These are phyloP conservation scores for Geotrichum fermentans DNA, from an alignment of 1,139 yeast species.

Conservation along the genomic window DNA sequence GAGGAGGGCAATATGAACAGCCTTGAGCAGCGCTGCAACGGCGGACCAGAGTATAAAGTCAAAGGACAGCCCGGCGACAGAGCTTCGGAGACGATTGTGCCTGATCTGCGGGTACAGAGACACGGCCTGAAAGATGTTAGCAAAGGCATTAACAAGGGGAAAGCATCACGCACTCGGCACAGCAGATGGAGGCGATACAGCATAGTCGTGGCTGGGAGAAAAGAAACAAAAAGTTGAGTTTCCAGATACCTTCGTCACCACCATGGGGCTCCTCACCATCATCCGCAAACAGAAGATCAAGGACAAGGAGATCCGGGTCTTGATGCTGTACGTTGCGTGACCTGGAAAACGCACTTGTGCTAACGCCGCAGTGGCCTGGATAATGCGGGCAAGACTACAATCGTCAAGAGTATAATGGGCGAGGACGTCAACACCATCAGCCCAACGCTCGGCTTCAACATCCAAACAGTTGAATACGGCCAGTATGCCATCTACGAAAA, in stretches of 20 bases:
- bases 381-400: slow-evolving; percentile 82
- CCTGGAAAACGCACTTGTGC: not conserved
- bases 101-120: slow-evolving; percentile 19
- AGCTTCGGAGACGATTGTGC: slow-evolving; percentile 17
- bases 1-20: slow-evolving; percentile 16
- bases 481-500: slow-evolving; percentile 23
- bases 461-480: slow-evolving; percentile 43
- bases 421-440: slow-evolving; percentile 45
- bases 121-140: slow-evolving; percentile 2
- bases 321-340: slow-evolving; percentile 48
- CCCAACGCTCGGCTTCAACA: slow-evolving; percentile 65
- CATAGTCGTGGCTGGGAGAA: not conserved
- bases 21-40: slow-evolving; percentile 13
- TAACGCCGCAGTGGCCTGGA: slow-evolving; percentile 56
- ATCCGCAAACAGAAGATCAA: slow-evolving; percentile 77
- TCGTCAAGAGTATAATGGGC: slow-evolving; percentile 50
- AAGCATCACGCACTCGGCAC: slow-evolving; percentile 7
- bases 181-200: not conserved
- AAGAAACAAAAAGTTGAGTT: slow-evolving; percentile 2
- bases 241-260: slow-evolving; percentile 1
- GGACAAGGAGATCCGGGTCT: slow-evolving; percentile 69
- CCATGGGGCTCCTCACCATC: slow-evolving; percentile 79
- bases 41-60: slow-evolving; percentile 21
- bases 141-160: not conserved
- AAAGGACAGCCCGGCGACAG: slow-evolving; percentile 21